These are phyloP conservation scores for Penicillium nordicum DNA, from an alignment of 2,329 filamentous ascomycete species.

Conservation along the genomic window DNA sequence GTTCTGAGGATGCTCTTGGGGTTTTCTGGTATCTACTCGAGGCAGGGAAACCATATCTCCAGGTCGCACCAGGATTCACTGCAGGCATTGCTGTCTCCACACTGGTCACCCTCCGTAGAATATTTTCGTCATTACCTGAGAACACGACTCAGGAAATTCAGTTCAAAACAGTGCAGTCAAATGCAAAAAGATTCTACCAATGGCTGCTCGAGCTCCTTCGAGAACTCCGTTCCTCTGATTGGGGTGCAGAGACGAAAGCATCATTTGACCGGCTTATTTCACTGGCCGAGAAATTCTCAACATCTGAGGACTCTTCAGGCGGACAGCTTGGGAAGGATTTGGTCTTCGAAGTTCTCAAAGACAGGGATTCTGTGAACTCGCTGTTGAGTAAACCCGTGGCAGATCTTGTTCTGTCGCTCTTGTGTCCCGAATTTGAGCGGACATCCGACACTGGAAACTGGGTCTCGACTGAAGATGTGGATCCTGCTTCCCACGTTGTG, in stretches of 20 bases:
- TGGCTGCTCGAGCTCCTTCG: conserved; percentile 74
- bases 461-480: conserved; percentile 64
- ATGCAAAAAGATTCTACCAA: conserved; percentile 68
- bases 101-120: conserved; percentile 71
- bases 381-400: conserved; percentile 69
- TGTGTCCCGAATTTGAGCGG: conserved; percentile 71
- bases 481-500: conserved; percentile 60
- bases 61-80: conserved; percentile 67
- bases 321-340: conserved; percentile 75
- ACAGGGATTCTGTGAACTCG: conserved; percentile 59
- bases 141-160: conserved; percentile 83
- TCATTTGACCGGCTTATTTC: conserved; percentile 66
- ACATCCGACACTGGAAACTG: conserved; percentile 60
- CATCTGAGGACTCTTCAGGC: conserved; percentile 65
- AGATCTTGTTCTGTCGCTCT: conserved; percentile 41
- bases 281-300: conserved; percentile 65
- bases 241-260: conserved; percentile 49
- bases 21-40: conserved; percentile 79
- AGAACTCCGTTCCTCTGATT: conserved; percentile 54
- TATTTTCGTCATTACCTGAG: conserved; percentile 70
- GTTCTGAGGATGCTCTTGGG: conserved; percentile 84
- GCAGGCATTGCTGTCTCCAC: conserved; percentile 77
- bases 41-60: conserved; percentile 63
- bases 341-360: conserved; percentile 73
- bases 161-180: conserved; percentile 71